A percentile compares a stretch with the other conserved stretches of the same genome.
These are phyloP conservation scores for Metschnikowia hibisci DNA, from an alignment of 805 yeast genomes.

Conservation along the genomic window DNA sequence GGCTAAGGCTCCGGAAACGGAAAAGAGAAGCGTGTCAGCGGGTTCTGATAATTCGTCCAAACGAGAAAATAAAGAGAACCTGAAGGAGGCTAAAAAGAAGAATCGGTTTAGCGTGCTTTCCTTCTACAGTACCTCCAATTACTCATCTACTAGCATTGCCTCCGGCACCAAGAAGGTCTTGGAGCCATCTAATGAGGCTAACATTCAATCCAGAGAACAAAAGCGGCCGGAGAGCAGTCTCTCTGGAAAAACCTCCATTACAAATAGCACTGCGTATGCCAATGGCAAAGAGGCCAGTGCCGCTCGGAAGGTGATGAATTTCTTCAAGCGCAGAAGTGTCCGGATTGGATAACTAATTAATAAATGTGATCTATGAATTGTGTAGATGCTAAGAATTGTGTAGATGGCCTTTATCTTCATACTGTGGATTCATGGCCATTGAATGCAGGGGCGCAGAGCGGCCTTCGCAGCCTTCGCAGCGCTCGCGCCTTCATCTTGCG, in stretches of 20 bases:
- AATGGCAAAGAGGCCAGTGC: conserved; percentile 61
- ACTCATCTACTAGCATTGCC: conserved; percentile 16
- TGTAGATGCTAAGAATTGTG: too few relatives aligned
- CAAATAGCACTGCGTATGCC: conserved; percentile 23
- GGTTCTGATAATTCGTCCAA: conserved; percentile 5
- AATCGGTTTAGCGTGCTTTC: conserved; percentile 43
- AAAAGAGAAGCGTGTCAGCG: conserved; percentile 1
- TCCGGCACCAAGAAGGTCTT: conserved; percentile 24
- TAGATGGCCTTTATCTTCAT: too few relatives aligned
- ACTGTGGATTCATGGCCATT: too few relatives aligned
- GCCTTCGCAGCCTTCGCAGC: too few relatives aligned
- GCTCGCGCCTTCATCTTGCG: not conserved
- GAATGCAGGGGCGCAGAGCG: too few relatives aligned
- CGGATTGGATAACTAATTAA: conserved; percentile 13
- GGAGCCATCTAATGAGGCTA: conserved; percentile 19
- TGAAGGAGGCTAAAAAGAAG: conserved; percentile 28
- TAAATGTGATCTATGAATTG: not conserved
- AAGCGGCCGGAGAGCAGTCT: conserved; percentile 27
- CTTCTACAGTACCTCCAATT: conserved; percentile 36
- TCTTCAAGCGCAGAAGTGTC: conserved; percentile 19
- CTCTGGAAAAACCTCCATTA: conserved; percentile 27
- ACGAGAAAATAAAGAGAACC: conserved; percentile 15
- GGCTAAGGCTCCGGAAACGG: conserved; percentile 3
- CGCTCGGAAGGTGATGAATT: conserved; percentile 43
- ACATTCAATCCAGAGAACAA: conserved; percentile 17